Conservation (phyloP, 176 grass and related monocot genomes). For the Thalia dealbata region DNA sequence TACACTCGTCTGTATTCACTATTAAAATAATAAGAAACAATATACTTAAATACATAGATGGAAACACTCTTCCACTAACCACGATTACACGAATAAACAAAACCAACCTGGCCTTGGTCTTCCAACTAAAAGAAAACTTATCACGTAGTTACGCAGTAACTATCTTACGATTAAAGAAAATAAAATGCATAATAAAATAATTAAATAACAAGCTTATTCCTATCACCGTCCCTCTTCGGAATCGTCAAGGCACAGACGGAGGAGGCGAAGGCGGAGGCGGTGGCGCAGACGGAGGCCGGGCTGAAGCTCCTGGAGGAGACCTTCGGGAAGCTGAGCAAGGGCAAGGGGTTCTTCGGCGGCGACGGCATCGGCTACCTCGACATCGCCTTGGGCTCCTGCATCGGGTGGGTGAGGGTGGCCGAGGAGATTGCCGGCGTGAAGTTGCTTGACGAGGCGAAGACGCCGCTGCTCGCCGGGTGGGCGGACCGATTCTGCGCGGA, state of each 20-base stretch:
- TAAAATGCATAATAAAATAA: too few species aligned
- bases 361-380: slow-evolving; percentile 47
- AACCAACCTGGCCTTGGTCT: too few species aligned
- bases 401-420: slow-evolving; percentile 29
- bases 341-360: slow-evolving; percentile 45
- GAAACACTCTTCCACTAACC: too few species aligned
- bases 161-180: too few species aligned
- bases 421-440: slow-evolving; percentile 23
- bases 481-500: slow-evolving; percentile 22
- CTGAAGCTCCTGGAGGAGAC: neutral
- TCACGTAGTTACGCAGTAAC: too few species aligned
- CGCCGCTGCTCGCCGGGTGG: slow-evolving; percentile 38
- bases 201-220: too few species aligned
- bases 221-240: neutral
- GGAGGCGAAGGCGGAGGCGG: neutral
- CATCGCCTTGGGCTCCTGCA: slow-evolving; percentile 25
- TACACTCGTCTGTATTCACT: too few species aligned
- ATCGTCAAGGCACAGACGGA: neutral
- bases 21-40: too few species aligned
- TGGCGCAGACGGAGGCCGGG: neutral
- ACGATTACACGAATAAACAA: too few species aligned
- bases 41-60: too few species aligned
- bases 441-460: slow-evolving; percentile 26
- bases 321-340: slow-evolving; percentile 13
- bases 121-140: too few species aligned